Evolutionary conservation across 2,329 filamentous ascomycete genomes (phyloP).

Genomic region (Ophiostoma pallidulum): DNA sequence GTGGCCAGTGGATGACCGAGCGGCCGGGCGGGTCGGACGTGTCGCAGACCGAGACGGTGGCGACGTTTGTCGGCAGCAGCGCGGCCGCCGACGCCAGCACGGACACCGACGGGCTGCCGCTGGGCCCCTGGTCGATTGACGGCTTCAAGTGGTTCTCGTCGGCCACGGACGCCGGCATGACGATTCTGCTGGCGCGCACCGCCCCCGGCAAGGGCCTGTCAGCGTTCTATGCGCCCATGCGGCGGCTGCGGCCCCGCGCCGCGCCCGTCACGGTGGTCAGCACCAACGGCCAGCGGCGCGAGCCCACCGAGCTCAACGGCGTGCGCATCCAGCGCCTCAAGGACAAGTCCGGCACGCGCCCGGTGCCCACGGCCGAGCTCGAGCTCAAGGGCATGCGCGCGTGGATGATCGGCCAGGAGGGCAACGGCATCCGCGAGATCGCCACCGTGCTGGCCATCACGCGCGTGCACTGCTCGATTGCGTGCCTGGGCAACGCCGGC

Average conservation of each 20-base stretch:
- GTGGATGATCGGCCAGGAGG: conserved; percentile 57
- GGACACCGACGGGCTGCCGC: conserved; percentile 23
- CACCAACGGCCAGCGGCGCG: conserved; percentile 20
- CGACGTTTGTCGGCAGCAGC: conserved; percentile 23
- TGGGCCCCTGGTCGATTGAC: conserved; percentile 51
- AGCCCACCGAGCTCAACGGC: conserved; percentile 48
- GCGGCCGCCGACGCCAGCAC: conserved; percentile 21
- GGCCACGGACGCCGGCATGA: conserved; percentile 56
- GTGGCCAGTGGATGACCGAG: conserved; percentile 72
- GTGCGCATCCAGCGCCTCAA: conserved; percentile 61
- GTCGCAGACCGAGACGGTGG: conserved; percentile 55
- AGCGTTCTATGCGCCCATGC: conserved; percentile 57
- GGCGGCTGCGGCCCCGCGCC: conserved; percentile 26
- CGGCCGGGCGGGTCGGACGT: conserved; percentile 61
- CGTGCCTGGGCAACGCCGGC: conserved; percentile 42
- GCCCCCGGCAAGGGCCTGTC: conserved; percentile 39
- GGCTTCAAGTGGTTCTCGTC: conserved; percentile 68
- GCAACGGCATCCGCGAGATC: conserved; percentile 59
- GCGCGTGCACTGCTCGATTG: conserved; percentile 46
- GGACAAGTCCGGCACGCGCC: conserved; percentile 60
- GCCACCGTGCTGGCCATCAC: conserved; percentile 60
- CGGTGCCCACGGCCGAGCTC: conserved; percentile 63
- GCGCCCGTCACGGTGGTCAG: conserved; percentile 20
- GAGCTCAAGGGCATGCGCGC: conserved; percentile 53
- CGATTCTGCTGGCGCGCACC: conserved; percentile 55